Evolutionary conservation across 2,329 filamentous ascomycete genomes (phyloP).

Genomic region (Lachnum nothofagi): DNA sequence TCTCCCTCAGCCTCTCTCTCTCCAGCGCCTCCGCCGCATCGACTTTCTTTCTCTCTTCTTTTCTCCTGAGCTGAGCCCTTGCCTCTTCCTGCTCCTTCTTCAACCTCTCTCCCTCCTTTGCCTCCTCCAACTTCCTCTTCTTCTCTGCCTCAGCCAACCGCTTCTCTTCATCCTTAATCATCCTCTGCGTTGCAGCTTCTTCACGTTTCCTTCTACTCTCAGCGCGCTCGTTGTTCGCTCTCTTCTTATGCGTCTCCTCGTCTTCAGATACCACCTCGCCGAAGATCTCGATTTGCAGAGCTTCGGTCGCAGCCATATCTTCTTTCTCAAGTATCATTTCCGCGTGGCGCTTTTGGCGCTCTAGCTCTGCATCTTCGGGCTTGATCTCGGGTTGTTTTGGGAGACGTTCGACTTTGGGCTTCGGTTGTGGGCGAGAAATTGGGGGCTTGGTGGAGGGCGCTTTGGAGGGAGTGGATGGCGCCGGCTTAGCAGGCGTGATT

Average conservation of each 20-base stretch:
- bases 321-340: slow-evolving; percentile 17
- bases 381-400: slow-evolving; percentile 37
- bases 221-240: neutral
- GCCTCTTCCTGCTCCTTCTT: neutral
- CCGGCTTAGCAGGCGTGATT: slow-evolving; percentile 56
- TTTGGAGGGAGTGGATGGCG: neutral
- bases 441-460: neutral
- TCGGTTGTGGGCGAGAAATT: slow-evolving; percentile 30
- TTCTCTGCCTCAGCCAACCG: neutral
- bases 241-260: slow-evolving; percentile 1
- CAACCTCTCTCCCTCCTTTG: neutral
- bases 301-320: slow-evolving; percentile 4
- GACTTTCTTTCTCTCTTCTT: neutral
- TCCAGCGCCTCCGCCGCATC: neutral
- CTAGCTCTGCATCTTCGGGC: slow-evolving; percentile 3
- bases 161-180: too few species aligned
- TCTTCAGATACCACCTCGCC: slow-evolving; percentile 19
- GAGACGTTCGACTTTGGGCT: slow-evolving; percentile 61
- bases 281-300: slow-evolving; percentile 17
- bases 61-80: neutral
- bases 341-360: slow-evolving; percentile 16
- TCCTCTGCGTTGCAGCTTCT: slow-evolving; percentile 6
- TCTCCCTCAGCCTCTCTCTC: neutral
- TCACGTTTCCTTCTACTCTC: neutral
- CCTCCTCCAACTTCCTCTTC: neutral